These are phyloP conservation scores for Pichia sp. DNA, from an alignment of 1,139 yeast species.

Conservation along the genomic window DNA sequence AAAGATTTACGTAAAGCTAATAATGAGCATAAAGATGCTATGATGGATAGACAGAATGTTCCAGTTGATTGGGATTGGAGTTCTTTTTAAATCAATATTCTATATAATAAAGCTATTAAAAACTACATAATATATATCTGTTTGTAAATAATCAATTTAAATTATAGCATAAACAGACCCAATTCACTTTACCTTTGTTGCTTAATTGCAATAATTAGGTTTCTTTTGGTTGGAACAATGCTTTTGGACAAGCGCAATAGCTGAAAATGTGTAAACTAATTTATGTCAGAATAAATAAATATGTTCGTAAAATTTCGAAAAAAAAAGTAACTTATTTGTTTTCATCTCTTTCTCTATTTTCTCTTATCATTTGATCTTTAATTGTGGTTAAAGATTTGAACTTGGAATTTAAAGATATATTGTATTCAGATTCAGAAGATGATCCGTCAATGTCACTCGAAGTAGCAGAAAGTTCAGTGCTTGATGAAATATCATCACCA, in stretches of 20 bases:
- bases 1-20: conserved; percentile 18
- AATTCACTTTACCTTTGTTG: no score
- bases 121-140: background rate
- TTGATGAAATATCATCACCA: conserved; percentile 26
- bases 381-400: conserved; percentile 18
- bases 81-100: conserved; percentile 40
- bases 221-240: no score
- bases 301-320: no score
- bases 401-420: conserved; percentile 2
- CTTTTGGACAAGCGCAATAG: no score
- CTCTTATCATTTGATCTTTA: conserved; percentile 26
- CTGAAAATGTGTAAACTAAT: no score
- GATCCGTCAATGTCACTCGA: conserved; percentile 25
- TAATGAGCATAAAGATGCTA: conserved; percentile 22
- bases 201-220: no score
- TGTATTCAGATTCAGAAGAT: conserved; percentile 22
- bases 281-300: no score
- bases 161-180: no score
- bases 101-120: no score
- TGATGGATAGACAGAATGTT: conserved; percentile 34
- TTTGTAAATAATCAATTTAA: background rate
- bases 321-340: background rate
- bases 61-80: conserved; percentile 84
- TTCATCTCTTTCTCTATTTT: conserved; percentile 25
- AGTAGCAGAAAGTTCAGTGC: conserved; percentile 27